Conservation (phyloP, 306 rosid genomes). For the Luffa aegyptiaca region DNA sequence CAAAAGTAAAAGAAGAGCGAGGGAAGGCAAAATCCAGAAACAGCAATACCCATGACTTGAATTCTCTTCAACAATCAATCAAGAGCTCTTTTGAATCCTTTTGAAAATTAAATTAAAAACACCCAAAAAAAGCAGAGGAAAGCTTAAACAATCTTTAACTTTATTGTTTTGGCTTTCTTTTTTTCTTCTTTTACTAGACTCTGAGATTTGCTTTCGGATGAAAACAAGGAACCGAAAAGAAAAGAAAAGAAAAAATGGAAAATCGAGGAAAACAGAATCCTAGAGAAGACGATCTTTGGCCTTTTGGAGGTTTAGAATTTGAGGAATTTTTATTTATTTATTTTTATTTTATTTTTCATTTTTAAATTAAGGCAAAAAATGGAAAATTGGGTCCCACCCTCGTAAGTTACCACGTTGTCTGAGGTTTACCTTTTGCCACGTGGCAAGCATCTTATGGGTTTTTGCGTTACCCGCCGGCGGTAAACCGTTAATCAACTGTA, state of each 20-base stretch:
- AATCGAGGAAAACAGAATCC: background rate
- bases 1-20: conserved; percentile 34
- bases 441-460: conserved; percentile 4
- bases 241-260: background rate
- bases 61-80: conserved; percentile 22
- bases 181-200: background rate
- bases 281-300: background rate
- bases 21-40: conserved; percentile 21
- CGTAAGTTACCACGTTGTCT: background rate
- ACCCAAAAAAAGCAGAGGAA: conserved; percentile 28
- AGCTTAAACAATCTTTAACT: conserved; percentile 25
- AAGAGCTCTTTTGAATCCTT: conserved; percentile 29
- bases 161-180: background rate
- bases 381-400: conserved; percentile 21
- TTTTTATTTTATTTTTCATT: too few relatives aligned
- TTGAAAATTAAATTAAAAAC: conserved; percentile 17
- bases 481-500: conserved; percentile 22
- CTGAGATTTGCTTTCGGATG: conserved; percentile 12
- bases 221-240: background rate
- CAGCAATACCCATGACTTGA: conserved; percentile 32
- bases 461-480: conserved; percentile 17
- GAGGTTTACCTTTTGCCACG: conserved; percentile 27
- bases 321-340: background rate
- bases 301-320: background rate
- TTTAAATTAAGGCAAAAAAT: background rate